Base-by-base conservation (phyloP, 2,329 filamentous ascomycete genomes). In the Aspergillus carbonarius region DNA sequence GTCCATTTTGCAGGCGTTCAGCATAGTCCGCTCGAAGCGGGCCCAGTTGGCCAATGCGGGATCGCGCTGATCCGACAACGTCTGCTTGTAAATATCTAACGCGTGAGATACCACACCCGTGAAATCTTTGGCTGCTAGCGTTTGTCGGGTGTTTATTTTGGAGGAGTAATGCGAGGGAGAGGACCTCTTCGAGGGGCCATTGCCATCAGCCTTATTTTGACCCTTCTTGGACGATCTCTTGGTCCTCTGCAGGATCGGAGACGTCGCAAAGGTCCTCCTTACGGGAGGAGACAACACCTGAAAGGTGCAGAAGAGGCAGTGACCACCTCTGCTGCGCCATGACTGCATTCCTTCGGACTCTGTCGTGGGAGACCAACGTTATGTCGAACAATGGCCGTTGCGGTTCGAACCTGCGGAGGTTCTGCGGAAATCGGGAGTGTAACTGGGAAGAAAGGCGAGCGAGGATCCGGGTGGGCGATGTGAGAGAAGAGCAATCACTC, bases 261-360 rank as follows among this genome's bases (percentile, higher is more conserved):
- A 71, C 18, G 72, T 74, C 18, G 68, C 63, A 58, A 77, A 76
- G 6, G 63, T 59, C 53, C 73, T 72, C 49, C 60, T 54, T 46
- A 62, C 54, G n/a, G 67, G 61, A 64, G 67, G 66, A 63, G 68
- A 55, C 30, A 68, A 60, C 39, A 70, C 63, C 63, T 70, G 72
- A 60, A 78, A 74, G 30, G 72, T 64, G 68, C 76, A 78, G 62
- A 78, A 69, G 37, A 79, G 70, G 72, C 78, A 80, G 67, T 68
- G 67, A 49, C 69, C 72, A 64, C 70, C 68, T 66, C 62, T 70
- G 54, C 65, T 66, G 55, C 66, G 67, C 67, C 76, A 74, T 71
- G 68, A 63, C 70, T 71, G 75, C 79, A 81, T 80, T 66, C 70
- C 70, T 68, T 54, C 40, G 59, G 46, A 27, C 23, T 46, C 27